Evolutionary conservation across 2,329 filamentous ascomycete genomes (phyloP).

Genomic region (Coniochaeta sp.): DNA sequence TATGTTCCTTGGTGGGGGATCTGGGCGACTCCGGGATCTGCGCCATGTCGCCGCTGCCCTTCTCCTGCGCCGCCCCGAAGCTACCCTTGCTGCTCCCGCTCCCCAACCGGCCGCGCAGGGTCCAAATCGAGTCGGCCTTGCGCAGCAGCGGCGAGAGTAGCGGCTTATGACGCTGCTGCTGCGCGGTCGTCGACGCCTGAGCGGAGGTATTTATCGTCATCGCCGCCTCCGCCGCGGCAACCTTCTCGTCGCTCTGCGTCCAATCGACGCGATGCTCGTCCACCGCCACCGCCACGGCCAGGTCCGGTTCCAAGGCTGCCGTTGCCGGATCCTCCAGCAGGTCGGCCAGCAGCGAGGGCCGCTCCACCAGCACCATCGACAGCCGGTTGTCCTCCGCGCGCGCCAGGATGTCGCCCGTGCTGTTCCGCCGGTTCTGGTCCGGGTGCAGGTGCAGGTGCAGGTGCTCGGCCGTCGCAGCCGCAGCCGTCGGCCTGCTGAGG

Average conservation of each 20-base stretch:
- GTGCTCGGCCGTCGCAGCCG: no score
- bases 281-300: background rate
- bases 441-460: no score
- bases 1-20: slow-evolving; percentile 15
- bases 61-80: background rate
- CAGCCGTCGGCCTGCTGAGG: slow-evolving; percentile 4
- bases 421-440: slow-evolving; percentile 24
- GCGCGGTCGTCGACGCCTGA: slow-evolving; percentile 9
- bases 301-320: background rate
- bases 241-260: slow-evolving; percentile 47
- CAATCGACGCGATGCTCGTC: slow-evolving; percentile 39
- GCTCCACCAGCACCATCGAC: slow-evolving; percentile 9
- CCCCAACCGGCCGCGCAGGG: slow-evolving; percentile 33
- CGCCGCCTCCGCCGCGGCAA: background rate
- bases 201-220: no score
- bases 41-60: slow-evolving; percentile 4
- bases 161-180: slow-evolving; percentile 7
- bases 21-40: slow-evolving; percentile 11
- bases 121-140: slow-evolving; percentile 43
- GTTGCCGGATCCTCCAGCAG: background rate
- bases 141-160: slow-evolving; percentile 24
- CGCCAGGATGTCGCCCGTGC: slow-evolving; percentile 25
- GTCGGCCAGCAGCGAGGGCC: background rate
- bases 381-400: slow-evolving; percentile 10
- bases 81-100: slow-evolving; percentile 6